Evolutionary conservation across 2,329 filamentous ascomycete genomes (phyloP), one percentile per base, ranked within the genome.

Genomic region (Alternaria sp.): DNA sequence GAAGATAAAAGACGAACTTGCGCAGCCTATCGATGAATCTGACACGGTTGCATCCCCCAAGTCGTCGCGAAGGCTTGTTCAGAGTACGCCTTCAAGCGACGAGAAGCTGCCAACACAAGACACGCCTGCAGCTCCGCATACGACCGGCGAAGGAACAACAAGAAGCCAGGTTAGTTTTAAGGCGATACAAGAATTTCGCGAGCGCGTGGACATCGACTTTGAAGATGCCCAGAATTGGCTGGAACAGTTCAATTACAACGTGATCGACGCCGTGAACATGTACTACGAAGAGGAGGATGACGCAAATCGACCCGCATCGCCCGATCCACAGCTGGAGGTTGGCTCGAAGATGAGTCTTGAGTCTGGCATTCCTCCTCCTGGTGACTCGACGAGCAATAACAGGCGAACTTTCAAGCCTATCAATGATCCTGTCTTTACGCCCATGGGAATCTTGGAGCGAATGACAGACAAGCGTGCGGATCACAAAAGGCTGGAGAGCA

Each of bases 1-100:
- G 19, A 23, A 59, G 23, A 52, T 59, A 32, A 11, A n/a, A 26
- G 32, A 62, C n/a, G 55, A 62, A 26, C 56, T 62, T 30, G 30
- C 49, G 32, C 25, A 32, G 17, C 32, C 60, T 8, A 28, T 30
- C 19, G n/a, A 21, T 11, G 6, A 15, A 25, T 25, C n/a, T 12
- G 46, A 52, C 8, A 51, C 17, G 13, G 28, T 26, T 30, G 10
- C 25, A 21, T 36, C 49, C 21, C 26, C 49, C 10, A 23, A 17
- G 2, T 32, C 26, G 28, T 51, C 28, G 9, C 28, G 8, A 15
- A 23, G 30, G 49, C 30, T 17, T 12, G 25, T 19, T 8, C 46
- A 28, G 25, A 11, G 21, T 30, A 47, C n/a, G 15, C 11, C 45
- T n/a, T n/a, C 36, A 40, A 40, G 36, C 36, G 36, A 40, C 36